Base-by-base conservation (phyloP, 208 protist genomes). In the Porcisia deanei region DNA sequence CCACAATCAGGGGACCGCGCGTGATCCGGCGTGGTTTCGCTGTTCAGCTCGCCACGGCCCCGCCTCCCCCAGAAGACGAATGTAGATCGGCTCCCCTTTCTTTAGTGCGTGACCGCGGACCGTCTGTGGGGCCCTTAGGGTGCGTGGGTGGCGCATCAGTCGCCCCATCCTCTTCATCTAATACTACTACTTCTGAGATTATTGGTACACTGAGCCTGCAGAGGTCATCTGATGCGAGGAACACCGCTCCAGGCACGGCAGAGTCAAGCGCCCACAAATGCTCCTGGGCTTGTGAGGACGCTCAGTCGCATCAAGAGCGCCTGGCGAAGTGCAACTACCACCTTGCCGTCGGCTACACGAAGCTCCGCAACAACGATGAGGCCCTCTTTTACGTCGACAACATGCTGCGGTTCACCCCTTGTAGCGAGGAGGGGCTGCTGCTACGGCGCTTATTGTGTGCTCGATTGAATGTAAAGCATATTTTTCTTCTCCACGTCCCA, bases 311-410 rank as follows among this genome's bases (percentile, higher is more conserved):
- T 25, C 49, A 81, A 16, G 71, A 76, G 39, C 69, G 61, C 10
- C 58, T 81, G 30, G 37, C 77, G 16, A 37, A 60, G 65, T 76
- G 65, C 65, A 76, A 94, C 77, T 96, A 94, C 71, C 91, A 96
- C 75, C 79, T 96, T 25, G 71, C 85, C 8, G 60, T 96, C 20
- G 92, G 90, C 49, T 93, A 85, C 84, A 89, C 92, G 45, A 96
- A 96, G 71, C 84, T 95, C 43, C 79, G 73, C 18, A 71, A 87
- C 22, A 84, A 90, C 37, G 76, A 91, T 12, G 87, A 86, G 72
- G 90, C 90, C 1, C 77, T 80, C 47, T 84, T 84, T 39, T 94
- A 80, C 70, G 75, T 90, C 12, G 78, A 81, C 37, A 86, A 86
- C 64, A 87, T 89, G 86, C 84, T 95, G 61, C 68, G 83, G 55